These are phyloP conservation scores for Hymenotorrendiella dingleyae DNA, from an alignment of 2,329 filamentous ascomycete genomes.

Conservation along the genomic window DNA sequence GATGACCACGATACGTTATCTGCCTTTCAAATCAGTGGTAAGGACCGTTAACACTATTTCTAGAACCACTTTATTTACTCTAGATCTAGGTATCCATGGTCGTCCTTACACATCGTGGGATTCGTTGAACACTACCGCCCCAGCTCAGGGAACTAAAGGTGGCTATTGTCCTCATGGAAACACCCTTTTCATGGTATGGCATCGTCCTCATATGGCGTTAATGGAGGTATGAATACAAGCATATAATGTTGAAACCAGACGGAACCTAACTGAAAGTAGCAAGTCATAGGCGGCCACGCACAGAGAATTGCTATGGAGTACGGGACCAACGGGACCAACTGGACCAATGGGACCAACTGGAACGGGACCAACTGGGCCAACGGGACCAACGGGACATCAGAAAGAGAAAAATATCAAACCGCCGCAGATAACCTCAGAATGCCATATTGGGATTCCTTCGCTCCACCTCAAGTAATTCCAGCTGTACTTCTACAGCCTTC, in stretches of 20 bases:
- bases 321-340: no score
- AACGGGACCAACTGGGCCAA: no score
- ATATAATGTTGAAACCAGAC: neutral
- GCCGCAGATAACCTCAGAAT: constrained; percentile 36
- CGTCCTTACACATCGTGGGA: constrained; percentile 11
- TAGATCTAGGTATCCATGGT: constrained; percentile 15
- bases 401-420: no score
- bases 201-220: constrained; percentile 46
- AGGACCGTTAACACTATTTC: neutral
- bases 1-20: constrained; percentile 7
- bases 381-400: no score
- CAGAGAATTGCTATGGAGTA: constrained; percentile 35
- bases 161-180: constrained; percentile 68
- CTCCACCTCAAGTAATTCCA: constrained; percentile 32
- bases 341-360: no score
- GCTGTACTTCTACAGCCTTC: constrained; percentile 27
- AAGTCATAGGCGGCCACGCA: constrained; percentile 43
- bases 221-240: constrained; percentile 40
- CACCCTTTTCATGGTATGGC: constrained; percentile 49
- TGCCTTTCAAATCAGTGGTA: constrained; percentile 14
- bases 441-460: constrained; percentile 44
- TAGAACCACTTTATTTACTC: neutral
- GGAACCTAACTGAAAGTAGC: constrained; percentile 30
- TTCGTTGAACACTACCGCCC: neutral
- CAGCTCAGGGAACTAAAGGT: neutral